A percentile compares a stretch with the other conserved stretches of the same genome.
phyloP scores from a whole-genome alignment of 2,329 filamentous ascomycete genomes.

The Colletotrichum sp. region DNA sequence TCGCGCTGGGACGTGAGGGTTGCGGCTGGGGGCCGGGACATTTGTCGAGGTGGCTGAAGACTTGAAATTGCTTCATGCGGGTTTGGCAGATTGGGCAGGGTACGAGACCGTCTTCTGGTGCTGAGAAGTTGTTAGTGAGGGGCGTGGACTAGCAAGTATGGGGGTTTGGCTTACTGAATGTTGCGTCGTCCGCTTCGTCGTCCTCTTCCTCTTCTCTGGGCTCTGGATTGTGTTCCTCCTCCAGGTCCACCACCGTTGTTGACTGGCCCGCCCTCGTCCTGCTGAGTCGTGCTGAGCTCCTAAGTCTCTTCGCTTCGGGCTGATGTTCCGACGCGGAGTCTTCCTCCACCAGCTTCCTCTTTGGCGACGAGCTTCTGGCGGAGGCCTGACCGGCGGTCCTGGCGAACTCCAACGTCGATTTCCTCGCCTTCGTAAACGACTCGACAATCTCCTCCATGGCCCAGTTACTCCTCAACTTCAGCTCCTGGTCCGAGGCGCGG shows the following conservation, averaged over 20 bases:
- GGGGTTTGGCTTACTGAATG: background rate
- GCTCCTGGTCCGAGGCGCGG: constrained; percentile 78
- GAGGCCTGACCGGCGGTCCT: constrained; percentile 38
- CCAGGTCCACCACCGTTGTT: constrained; percentile 35
- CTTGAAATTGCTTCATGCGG: constrained; percentile 79
- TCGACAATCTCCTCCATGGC: constrained; percentile 85
- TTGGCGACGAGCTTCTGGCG: constrained; percentile 41
- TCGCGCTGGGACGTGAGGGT: background rate
- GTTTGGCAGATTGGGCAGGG: constrained; percentile 82
- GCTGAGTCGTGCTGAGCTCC: constrained; percentile 56
- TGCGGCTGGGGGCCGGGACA: constrained; percentile 47
- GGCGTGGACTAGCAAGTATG: background rate
- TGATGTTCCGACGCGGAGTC: constrained; percentile 19
- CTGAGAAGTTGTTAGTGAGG: constrained; percentile 10
- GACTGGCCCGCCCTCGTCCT: constrained; percentile 43
- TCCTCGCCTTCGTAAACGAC: constrained; percentile 72
- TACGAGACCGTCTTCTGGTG: constrained; percentile 74
- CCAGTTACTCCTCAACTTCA: constrained; percentile 85
- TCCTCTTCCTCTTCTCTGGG: constrained; percentile 18
- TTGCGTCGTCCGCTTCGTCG: background rate
- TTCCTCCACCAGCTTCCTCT: constrained; percentile 54
- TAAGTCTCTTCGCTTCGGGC: constrained; percentile 51
- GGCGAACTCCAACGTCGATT: constrained; percentile 69
- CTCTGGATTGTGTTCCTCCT: background rate
- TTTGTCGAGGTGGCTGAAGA: constrained; percentile 82